A percentile compares a stretch with the other conserved stretches of the same genome.
These are phyloP conservation scores for Cronartium ribicola DNA, from an alignment of 1,284 basidiomycete species.

Conservation along the genomic window DNA sequence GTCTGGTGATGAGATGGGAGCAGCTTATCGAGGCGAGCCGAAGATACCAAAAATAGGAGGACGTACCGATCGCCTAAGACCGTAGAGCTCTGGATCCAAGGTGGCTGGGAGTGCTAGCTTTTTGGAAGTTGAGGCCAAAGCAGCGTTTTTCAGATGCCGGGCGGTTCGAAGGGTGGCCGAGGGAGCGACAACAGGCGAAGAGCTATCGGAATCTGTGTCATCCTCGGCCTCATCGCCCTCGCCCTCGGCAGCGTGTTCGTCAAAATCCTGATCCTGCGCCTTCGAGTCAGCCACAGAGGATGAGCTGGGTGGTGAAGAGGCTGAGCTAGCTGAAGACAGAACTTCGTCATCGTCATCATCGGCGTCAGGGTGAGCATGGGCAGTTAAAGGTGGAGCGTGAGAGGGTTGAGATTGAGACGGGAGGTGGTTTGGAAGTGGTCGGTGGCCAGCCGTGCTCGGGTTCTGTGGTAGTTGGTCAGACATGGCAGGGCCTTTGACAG, in stretches of 20 bases:
- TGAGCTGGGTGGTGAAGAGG: constrained; percentile 9
- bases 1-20: background rate
- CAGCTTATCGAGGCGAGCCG: background rate
- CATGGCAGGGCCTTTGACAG: no score
- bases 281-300: background rate
- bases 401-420: background rate
- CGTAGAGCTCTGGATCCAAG: constrained; percentile 39
- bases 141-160: constrained; percentile 3
- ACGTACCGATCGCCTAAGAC: constrained; percentile 40
- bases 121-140: background rate
- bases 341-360: background rate
- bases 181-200: constrained; percentile 22
- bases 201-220: constrained; percentile 8
- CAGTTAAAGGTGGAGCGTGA: background rate
- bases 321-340: constrained; percentile 8
- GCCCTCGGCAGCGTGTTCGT: background rate
- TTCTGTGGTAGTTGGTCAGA: no score
- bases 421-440: background rate
- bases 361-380: background rate
- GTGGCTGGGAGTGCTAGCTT: constrained; percentile 21
- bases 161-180: constrained; percentile 7
- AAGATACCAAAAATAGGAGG: background rate
- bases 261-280: background rate
- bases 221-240: constrained; percentile 1
- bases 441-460: no score